Evolutionary conservation across 2,329 filamentous ascomycete species (phyloP), one percentile per base, ranked within the genome.

Genomic region (Botrytis byssoidea): DNA sequence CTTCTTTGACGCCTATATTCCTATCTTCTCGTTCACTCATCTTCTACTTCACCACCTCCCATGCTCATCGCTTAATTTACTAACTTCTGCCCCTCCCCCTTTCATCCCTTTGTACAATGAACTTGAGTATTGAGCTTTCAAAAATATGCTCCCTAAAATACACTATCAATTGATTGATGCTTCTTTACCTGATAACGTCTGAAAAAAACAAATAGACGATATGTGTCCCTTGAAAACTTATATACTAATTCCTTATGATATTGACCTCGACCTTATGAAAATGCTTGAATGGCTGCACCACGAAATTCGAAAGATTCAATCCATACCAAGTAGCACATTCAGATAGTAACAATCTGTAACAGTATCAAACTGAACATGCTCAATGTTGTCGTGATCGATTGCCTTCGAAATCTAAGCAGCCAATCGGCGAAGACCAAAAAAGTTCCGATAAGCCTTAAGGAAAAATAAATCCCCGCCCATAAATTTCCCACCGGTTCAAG

Each of bases 341-440:
- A 40, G 16, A 57, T 40, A 22, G 35, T 40, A 55, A 29, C 4
- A 55, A 67, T 2, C 51, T 57, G n/a, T 18, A 32, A 5, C 18
- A 40, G 16, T 55, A 40, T 35, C 35, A 55, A 55, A 55, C 20
- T 40, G 4, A 8, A 55, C 25, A n/a, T 40, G 46, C 22, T 29
- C 32, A 40, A 29, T 64, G 37, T n/a, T 29, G 32, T 29, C 51
- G 35, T 37, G n/a, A 48, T 42, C 18, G 18, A 57, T 57, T 40
- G 22, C 9, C 48, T 37, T 42, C 7, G 3, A 57, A 42, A 22
- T 35, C 16, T 35, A 25, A 29, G 20, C 29, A 32, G 51, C 64
- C 46, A 61, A 44, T 72, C 71, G 71, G 71, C 37, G 48, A 67
- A 10, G 29, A 48, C 20, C 42, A 40, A 60, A 66, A 72, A 72